These are phyloP conservation scores for Fusarium tjaetaba DNA, from an alignment of 2,329 filamentous ascomycete genomes.

Conservation along the genomic window DNA sequence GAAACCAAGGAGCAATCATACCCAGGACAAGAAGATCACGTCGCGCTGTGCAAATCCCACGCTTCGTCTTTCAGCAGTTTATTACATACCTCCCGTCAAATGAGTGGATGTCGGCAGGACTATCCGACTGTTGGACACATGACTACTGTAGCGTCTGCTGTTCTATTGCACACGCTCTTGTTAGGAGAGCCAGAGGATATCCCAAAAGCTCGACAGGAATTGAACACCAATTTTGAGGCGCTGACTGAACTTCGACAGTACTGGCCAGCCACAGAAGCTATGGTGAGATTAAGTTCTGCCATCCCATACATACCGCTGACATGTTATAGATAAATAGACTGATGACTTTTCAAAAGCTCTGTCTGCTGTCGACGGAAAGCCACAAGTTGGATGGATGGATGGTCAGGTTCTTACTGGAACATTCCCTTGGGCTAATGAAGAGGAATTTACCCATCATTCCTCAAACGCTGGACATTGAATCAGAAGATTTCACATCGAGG, in stretches of 20 bases:
- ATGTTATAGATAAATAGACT: neutral
- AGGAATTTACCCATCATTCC: neutral
- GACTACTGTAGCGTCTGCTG: slow-evolving; percentile 1
- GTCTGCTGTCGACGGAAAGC: neutral
- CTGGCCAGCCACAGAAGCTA: neutral
- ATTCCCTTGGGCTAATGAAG: neutral
- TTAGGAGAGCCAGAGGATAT: neutral
- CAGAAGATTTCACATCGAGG: neutral
- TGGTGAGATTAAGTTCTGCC: neutral
- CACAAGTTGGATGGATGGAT: slow-evolving; percentile 14
- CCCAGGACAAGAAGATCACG: neutral
- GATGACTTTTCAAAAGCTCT: neutral
- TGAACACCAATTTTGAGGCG: neutral
- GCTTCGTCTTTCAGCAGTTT: slow-evolving; percentile 2
- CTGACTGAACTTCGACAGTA: neutral
- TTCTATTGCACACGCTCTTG: neutral
- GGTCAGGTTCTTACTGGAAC: neutral
- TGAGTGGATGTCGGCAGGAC: neutral
- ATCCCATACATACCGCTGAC: rapidly evolving
- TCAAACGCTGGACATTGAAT: neutral
- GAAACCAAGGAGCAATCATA: neutral
- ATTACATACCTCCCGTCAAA: neutral
- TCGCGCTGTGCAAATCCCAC: neutral
- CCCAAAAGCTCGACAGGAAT: neutral
- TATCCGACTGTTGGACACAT: neutral